Evolutionary conservation across 371 early-diverging fungal species (phyloP).

Genomic region (Mortierella sp.): DNA sequence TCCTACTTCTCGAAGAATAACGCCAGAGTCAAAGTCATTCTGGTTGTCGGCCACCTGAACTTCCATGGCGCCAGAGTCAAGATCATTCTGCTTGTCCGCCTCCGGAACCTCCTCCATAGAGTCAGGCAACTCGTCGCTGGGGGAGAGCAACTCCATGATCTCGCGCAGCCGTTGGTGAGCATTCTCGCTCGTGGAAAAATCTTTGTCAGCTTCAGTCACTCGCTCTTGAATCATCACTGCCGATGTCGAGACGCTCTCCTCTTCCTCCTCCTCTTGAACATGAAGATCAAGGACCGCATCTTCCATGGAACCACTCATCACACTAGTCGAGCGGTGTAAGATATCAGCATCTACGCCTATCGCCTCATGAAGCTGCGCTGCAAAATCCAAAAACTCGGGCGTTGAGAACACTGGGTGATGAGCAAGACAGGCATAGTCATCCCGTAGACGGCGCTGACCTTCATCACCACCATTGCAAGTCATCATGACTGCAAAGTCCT

Average conservation of each 20-base stretch:
- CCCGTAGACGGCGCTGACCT: not conserved
- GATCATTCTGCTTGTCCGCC: not conserved
- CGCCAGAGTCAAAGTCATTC: not conserved
- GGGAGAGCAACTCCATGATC: not conserved
- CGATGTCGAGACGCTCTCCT: not conserved
- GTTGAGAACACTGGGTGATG: not conserved
- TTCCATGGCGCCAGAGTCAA: not conserved
- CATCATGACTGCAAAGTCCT: constrained; percentile 3
- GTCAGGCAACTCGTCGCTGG: not conserved
- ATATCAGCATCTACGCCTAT: not conserved
- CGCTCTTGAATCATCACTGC: not conserved
- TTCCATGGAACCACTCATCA: not conserved
- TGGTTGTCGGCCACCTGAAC: not conserved
- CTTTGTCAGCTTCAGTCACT: not conserved
- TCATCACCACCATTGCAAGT: not conserved
- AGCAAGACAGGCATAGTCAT: not conserved
- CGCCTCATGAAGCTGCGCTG: not conserved
- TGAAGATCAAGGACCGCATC: not conserved
- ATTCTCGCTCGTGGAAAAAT: not conserved
- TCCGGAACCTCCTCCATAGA: not conserved
- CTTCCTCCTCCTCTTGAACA: not conserved
- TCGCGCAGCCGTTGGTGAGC: not conserved
- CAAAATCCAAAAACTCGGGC: not conserved
- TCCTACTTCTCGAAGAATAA: too few species aligned
- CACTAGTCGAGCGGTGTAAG: not conserved